Conservation (phyloP, 2,329 filamentous ascomycete genomes). For the Geoglossum cookeanum region DNA sequence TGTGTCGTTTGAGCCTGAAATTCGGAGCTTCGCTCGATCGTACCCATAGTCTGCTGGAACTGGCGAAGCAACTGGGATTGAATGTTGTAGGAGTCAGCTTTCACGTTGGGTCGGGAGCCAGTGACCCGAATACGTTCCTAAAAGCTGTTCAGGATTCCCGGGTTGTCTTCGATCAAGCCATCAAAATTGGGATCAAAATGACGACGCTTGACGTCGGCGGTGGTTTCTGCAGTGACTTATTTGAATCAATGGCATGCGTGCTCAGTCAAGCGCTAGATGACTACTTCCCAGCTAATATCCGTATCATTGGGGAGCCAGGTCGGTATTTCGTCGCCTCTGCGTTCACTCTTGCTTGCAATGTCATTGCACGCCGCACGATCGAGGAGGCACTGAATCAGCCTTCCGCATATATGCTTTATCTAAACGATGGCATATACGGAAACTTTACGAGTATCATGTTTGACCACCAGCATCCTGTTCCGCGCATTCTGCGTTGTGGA, state of each 20-base stretch:
- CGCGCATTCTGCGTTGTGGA: conserved; percentile 54
- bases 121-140: conserved; percentile 77
- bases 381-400: conserved; percentile 45
- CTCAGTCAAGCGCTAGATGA: conserved; percentile 64
- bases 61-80: conserved; percentile 66
- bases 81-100: conserved; percentile 94
- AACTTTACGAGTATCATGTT: conserved; percentile 99
- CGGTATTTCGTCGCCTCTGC: conserved; percentile 89
- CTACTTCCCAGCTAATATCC: conserved; percentile 68
- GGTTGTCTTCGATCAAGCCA: conserved; percentile 70
- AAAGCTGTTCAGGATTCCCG: conserved; percentile 84
- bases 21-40: conserved; percentile 82
- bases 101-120: conserved; percentile 90
- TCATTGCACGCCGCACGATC: conserved; percentile 87
- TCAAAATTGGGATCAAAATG: conserved; percentile 55
- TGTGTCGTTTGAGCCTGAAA: conserved; percentile 93
- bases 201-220: conserved; percentile 87
- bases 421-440: conserved; percentile 95
- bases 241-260: conserved; percentile 73
- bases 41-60: conserved; percentile 53
- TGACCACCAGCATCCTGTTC: conserved; percentile 82
- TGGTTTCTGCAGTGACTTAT: conserved; percentile 78
- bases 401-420: conserved; percentile 84
- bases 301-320: conserved; percentile 87
- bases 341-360: conserved; percentile 86